These are phyloP conservation scores for Ogataea paradorogensis DNA, from an alignment of 805 yeast genomes.

Conservation along the genomic window DNA sequence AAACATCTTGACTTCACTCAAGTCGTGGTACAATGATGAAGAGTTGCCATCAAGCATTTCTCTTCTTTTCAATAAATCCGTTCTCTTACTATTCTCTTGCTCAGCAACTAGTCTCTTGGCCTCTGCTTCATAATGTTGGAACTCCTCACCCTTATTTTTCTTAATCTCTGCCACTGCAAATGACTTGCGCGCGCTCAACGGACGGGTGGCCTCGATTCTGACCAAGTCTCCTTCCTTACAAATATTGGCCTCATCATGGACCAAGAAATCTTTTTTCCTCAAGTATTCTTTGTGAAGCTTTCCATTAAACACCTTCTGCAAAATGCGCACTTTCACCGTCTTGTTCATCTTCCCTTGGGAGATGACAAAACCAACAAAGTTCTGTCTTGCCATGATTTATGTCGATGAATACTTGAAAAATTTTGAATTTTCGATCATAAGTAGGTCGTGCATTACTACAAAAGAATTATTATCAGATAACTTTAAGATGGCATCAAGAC, in stretches of 20 bases:
- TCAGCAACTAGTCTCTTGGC: constrained; percentile 63
- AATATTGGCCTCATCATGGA: constrained; percentile 89
- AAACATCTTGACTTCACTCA: constrained; percentile 18
- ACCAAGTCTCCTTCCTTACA: constrained; percentile 96
- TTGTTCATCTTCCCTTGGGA: constrained; percentile 96
- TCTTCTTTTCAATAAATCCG: constrained; percentile 54
- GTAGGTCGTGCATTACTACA: constrained; percentile 5
- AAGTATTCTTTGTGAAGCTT: constrained; percentile 71
- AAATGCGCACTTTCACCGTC: constrained; percentile 90
- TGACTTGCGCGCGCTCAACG: constrained; percentile 73
- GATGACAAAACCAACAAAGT: constrained; percentile 87
- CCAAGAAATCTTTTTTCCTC: constrained; percentile 78
- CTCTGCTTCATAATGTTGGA: constrained; percentile 71
- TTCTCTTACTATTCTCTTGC: constrained; percentile 62
- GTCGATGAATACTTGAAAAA: background rate
- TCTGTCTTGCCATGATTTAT: constrained; percentile 74
- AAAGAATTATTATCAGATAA: background rate
- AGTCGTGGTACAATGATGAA: constrained; percentile 33
- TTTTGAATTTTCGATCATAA: background rate
- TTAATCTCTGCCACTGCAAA: constrained; percentile 93
- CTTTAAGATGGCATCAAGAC: constrained; percentile 1
- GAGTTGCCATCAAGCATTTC: constrained; percentile 23
- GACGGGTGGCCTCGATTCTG: constrained; percentile 86
- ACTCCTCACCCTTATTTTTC: constrained; percentile 86
- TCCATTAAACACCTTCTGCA: constrained; percentile 69